phyloP scores from a whole-genome alignment of 495 filamentous ascomycete genomes.

The Aspergillus steynii region DNA sequence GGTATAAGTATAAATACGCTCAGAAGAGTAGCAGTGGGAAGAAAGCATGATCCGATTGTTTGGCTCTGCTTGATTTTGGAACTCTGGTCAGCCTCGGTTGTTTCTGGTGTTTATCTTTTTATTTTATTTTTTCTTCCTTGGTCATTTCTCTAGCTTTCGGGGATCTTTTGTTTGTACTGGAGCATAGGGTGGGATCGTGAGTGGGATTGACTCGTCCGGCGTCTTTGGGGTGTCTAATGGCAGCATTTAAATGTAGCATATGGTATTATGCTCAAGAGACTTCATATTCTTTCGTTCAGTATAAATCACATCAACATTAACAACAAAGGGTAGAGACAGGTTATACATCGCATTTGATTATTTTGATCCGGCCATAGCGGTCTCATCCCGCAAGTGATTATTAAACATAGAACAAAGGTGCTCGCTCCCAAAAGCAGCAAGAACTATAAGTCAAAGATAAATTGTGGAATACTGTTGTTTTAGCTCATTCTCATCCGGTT shows the following conservation, averaged over 20 bases:
- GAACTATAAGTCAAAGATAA: background rate
- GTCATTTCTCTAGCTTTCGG: background rate
- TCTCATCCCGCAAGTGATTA: background rate
- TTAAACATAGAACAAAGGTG: background rate
- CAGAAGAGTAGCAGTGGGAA: slow-evolving; percentile 17
- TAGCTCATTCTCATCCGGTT: background rate
- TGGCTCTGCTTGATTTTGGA: background rate
- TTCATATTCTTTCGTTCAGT: background rate
- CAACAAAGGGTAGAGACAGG: too few relatives aligned
- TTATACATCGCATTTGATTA: background rate
- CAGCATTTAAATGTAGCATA: background rate
- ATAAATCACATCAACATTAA: background rate
- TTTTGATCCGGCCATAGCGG: background rate
- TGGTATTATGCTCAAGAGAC: background rate
- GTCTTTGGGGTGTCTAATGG: background rate
- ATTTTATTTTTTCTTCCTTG: background rate
- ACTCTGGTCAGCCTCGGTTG: background rate
- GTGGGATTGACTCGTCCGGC: background rate
- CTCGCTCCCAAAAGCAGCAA: background rate
- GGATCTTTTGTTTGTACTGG: background rate
- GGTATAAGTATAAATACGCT: slow-evolving; percentile 49
- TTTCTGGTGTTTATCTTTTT: background rate
- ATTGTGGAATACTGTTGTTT: background rate
- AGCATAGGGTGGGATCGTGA: background rate
- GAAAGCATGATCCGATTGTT: slow-evolving; percentile 12